Evolutionary conservation across 73 alveolate species (phyloP).

Genomic region (Effrenium voratum): DNA sequence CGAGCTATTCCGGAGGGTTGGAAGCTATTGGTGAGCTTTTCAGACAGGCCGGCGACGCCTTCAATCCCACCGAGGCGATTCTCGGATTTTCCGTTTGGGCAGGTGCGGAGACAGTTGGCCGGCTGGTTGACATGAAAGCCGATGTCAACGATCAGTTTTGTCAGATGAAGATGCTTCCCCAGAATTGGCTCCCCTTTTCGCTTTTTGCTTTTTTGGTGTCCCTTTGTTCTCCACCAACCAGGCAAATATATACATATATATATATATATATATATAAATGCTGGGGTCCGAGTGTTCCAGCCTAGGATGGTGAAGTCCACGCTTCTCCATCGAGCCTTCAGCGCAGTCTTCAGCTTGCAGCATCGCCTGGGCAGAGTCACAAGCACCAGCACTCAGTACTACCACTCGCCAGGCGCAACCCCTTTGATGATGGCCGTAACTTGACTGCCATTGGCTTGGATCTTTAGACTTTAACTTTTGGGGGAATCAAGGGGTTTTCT

Average conservation of each 20-base stretch:
- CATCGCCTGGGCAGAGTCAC: not conserved
- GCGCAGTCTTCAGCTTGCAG: not conserved
- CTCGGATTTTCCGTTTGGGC: slow-evolving; percentile 14
- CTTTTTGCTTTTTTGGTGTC: no score
- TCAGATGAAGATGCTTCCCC: not conserved
- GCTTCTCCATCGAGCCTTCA: not conserved
- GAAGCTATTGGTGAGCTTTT: slow-evolving; percentile 38
- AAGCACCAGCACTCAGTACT: not conserved
- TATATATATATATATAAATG: no score
- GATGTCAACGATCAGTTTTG: not conserved
- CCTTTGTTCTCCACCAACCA: no score
- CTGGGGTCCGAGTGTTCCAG: no score
- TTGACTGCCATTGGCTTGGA: no score
- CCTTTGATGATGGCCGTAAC: not conserved
- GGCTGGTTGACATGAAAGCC: slow-evolving; percentile 49
- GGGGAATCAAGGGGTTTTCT: no score
- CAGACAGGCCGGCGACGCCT: not conserved
- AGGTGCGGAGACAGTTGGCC: slow-evolving; percentile 25
- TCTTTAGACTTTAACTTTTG: no score
- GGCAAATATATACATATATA: no score
- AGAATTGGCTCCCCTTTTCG: no score
- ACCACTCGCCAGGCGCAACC: not conserved
- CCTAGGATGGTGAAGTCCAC: no score
- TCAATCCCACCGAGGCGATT: slow-evolving; percentile 13
- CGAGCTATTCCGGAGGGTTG: slow-evolving; percentile 3